These are phyloP conservation scores for Trichoderma sp. DNA, from an alignment of 2,329 filamentous ascomycete genomes.

Conservation along the genomic window DNA sequence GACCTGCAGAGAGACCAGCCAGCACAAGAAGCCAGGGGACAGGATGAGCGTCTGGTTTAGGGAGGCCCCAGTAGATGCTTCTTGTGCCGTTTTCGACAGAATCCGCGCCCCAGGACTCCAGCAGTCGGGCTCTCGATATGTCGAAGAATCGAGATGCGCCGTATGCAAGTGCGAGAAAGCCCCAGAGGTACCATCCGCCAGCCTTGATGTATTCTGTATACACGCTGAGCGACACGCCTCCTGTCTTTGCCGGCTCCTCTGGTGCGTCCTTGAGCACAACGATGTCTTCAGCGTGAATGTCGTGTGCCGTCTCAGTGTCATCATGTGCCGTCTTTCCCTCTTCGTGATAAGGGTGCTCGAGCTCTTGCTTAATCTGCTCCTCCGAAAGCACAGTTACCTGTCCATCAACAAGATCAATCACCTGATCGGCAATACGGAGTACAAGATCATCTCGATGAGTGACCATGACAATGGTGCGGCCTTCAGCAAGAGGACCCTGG, in stretches of 20 bases:
- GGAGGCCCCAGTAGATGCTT: slow-evolving; percentile 38
- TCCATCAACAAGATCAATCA: slow-evolving; percentile 66
- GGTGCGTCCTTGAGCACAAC: slow-evolving; percentile 28
- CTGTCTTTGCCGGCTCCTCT: slow-evolving; percentile 45
- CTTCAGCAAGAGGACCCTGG: slow-evolving; percentile 56
- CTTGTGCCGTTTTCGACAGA: slow-evolving; percentile 20
- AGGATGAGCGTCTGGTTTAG: slow-evolving; percentile 64
- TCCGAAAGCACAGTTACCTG: slow-evolving; percentile 48
- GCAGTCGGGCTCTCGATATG: slow-evolving; percentile 70
- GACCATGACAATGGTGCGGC: slow-evolving; percentile 72
- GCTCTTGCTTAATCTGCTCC: slow-evolving; percentile 42
- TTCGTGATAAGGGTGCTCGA: slow-evolving; percentile 37
- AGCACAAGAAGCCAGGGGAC: slow-evolving; percentile 72
- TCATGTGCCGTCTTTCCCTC: slow-evolving; percentile 19
- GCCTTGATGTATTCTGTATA: slow-evolving; percentile 86
- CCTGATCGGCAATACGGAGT: slow-evolving; percentile 66
- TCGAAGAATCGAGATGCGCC: slow-evolving; percentile 60
- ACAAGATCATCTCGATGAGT: slow-evolving; percentile 79
- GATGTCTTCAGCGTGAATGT: slow-evolving; percentile 31
- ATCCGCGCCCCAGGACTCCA: slow-evolving; percentile 81
- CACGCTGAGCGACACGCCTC: slow-evolving; percentile 69
- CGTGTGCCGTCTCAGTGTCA: slow-evolving; percentile 29
- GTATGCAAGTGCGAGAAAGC: slow-evolving; percentile 59
- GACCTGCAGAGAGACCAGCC: slow-evolving; percentile 59
- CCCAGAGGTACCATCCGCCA: slow-evolving; percentile 73